These are phyloP conservation scores for Prasinococcaceae sp. DNA, from an alignment of 139 green algal genomes.

Conservation along the genomic window DNA sequence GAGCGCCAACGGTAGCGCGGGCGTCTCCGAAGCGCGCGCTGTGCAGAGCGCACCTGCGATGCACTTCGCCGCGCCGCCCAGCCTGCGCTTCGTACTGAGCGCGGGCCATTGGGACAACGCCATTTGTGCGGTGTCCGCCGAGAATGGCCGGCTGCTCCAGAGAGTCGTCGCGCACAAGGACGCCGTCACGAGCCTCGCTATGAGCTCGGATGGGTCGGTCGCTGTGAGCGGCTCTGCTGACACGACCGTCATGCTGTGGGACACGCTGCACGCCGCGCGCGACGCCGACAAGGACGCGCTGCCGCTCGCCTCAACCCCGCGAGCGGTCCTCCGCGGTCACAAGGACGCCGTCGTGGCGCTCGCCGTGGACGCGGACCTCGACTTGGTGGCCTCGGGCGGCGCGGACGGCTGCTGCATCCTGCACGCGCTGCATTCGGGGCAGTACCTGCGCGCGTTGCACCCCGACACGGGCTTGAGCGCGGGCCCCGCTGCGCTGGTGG, in stretches of 20 bases:
- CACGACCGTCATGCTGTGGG: slow-evolving; percentile 47
- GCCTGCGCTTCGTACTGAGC: slow-evolving; percentile 1
- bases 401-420: slow-evolving; percentile 36
- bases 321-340: slow-evolving; percentile 38
- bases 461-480: neutral
- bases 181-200: slow-evolving; percentile 38
- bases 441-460: slow-evolving; percentile 25
- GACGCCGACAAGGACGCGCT: no score
- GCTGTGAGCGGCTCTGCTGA: slow-evolving; percentile 42
- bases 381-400: slow-evolving; percentile 30
- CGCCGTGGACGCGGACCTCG: slow-evolving; percentile 33
- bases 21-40: neutral
- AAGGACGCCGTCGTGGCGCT: slow-evolving; percentile 35
- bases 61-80: neutral
- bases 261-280: slow-evolving; percentile 4
- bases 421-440: slow-evolving; percentile 36
- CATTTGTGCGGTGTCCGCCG: no score
- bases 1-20: no score
- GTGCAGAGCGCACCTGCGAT: neutral
- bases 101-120: no score
- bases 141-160: slow-evolving; percentile 32
- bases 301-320: no score
- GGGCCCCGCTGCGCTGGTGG: slow-evolving; percentile 4
- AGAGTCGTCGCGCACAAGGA: slow-evolving; percentile 36
- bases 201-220: slow-evolving; percentile 18